Evolutionary conservation across 2,329 filamentous ascomycete genomes (phyloP), one percentile per base, ranked within the genome.

Genomic region (Botrytis porri): DNA sequence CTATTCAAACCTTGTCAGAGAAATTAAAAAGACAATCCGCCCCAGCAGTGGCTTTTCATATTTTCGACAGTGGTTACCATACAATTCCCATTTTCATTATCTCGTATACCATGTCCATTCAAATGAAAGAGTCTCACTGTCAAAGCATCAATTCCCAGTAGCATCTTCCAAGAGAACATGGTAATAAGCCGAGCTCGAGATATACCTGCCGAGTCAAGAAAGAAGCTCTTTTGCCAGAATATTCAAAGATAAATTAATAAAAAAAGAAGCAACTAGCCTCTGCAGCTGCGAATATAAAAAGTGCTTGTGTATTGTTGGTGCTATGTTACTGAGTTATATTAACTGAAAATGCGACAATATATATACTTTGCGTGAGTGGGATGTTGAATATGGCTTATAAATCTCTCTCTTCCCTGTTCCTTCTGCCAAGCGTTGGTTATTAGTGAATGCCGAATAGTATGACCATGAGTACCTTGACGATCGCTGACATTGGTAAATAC

Each of bases 221-320:
- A 16, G 48, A 29, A 54, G 63, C 18, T 51, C 41, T 29, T 22
- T 71, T 71, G 10, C 45, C 41, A 54, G 78, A 77, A 57, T 79
- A 78, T 59, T 81, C 80, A 64, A 81, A 80, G n/a, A 79, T 79
- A 72, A 80, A n/a, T n/a, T n/a, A 75, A 64, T 79, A 81, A 59
- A 80, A 51, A 62, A 75, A 77, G 73, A 81, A 81, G 48, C 74
- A 70, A 22, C 75, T 69, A 51, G 76, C 70, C 51, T 80, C 74
- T 22, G 80, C 80, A 22, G 76, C 75, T 60, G 70, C 69, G 62
- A 79, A 80, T 12, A 77, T 78, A 18, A 78, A 70, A 9, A 65
- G 79, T 77, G n/a, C 63, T 73, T 39, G 75, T 14, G 12, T 18
- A 66, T 54, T 8, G 22, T 67, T 74, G 0, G 81, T 83, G 43